Evolutionary conservation across 192 early-diverging fungal genomes (phyloP), one percentile per base, ranked within the genome.

Genomic region (Umbelopsis vinacea): DNA sequence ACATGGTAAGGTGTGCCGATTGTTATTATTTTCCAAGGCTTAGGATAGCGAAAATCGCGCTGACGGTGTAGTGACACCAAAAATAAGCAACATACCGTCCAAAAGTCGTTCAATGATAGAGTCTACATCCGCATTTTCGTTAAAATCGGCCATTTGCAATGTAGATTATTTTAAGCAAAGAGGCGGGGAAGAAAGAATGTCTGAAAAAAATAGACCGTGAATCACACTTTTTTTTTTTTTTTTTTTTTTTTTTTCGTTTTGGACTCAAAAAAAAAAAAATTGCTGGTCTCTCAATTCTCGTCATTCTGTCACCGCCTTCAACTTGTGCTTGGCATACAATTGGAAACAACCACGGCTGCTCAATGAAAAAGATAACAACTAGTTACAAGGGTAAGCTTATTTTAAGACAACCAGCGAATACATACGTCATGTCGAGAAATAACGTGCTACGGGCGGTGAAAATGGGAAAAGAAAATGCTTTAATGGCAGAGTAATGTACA

Each of bases 81-180:
- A 63, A 14, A 14, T 17, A 63, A 37, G 35, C 5, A 63, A 63
- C 57, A 63, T 75, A 75, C 74, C 74, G 63, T 75, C 74, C 68
- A 75, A 52, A n/a, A 75, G 74, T 46, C 74, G 68, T 47, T 57
- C 35, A 70, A 75, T 75, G 46, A 75, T 75, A 8, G 68, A 75
- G 46, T 75, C 74, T 40, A 75, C 69, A 66, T 75, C 68, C n/a
- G 68, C 54, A 69, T 75, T 63, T 6, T 63, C 57, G 57, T 63
- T 63, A 29, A 63, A 63, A 63, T 63, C 57, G 26, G 57, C 26
- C 57, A 63, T 63, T 63, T 63, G 57, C 57, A 26, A 63, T 17
- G 19, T 17, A 35, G 26, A 63, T 37, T 63, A 37, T 19, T 22
- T 63, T 37, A 29, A 37, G 33, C 33, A 63, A 63, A 33, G 35